Percentiles rank a stretch among this genome's conserved stretches.
phyloP scores from a whole-genome alignment of 805 yeast species.

The Kregervanrija fluxuum region DNA sequence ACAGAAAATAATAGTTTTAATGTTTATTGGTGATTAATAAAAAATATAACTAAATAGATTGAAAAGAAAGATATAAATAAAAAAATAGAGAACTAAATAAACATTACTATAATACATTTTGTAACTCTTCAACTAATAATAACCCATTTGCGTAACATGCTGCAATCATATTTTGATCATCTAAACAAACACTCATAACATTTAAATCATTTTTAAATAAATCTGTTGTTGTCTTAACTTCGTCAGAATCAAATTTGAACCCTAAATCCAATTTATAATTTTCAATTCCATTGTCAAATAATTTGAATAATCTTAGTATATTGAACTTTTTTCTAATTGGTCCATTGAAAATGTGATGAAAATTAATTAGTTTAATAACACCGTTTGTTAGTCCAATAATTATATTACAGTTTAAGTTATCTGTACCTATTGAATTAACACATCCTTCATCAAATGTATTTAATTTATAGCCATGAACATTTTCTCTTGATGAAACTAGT shows the following conservation, averaged over 20 bases:
- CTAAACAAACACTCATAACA: slow-evolving; percentile 5
- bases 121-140: slow-evolving; percentile 22
- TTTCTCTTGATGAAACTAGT: background rate
- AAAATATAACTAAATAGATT: slow-evolving; percentile 36
- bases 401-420: no score
- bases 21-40: slow-evolving; percentile 13
- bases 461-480: no score
- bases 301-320: slow-evolving; percentile 17
- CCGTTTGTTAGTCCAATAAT: slow-evolving; percentile 16
- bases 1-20: slow-evolving; percentile 11
- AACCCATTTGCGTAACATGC: slow-evolving; percentile 25
- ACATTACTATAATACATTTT: background rate
- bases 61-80: background rate
- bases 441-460: no score
- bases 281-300: slow-evolving; percentile 12
- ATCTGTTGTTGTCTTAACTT: slow-evolving; percentile 7
- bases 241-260: slow-evolving; percentile 8
- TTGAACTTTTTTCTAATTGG: slow-evolving; percentile 8
- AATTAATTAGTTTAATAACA: slow-evolving; percentile 12
- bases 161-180: slow-evolving; percentile 5
- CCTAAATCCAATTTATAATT: slow-evolving; percentile 19
- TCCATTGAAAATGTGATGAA: slow-evolving; percentile 5
- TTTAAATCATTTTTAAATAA: slow-evolving; percentile 13
- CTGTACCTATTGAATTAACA: no score
- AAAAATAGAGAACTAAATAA: slow-evolving; percentile 36